Base-by-base conservation (phyloP, 75 land plant genomes). In the Selaginella tamariscina region DNA sequence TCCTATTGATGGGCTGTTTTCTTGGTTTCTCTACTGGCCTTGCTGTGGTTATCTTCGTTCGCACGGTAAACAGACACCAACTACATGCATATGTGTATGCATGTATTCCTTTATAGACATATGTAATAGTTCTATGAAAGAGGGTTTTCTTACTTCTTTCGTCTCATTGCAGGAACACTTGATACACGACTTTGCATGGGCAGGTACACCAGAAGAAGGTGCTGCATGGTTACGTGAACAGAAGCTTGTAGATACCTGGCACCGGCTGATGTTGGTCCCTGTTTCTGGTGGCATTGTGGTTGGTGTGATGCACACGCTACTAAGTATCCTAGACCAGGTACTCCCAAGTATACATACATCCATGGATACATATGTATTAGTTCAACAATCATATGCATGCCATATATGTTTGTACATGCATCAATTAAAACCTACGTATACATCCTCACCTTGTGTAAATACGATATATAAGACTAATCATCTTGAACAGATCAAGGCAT, bases 181-280 rank as follows among this genome's bases (percentile, higher is more conserved):
- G n/a, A 89, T 94, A 64, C 98, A 94, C 72, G 98, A 94, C 68
- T 90, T 87, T 85, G 91, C 91, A n/a, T 94, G 98, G 98, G 98
- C 98, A 62, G 98, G 98, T 29, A 94, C 98, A 5, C 98, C 98
- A 44, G 83, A 80, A 63, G 98, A 94, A 75, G 98, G 98, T 69
- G 98, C 98, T 71, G 91, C 98, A 60, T 94, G 98, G 98, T 82
- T 94, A 2, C 91, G 98, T 0, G 56, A 87, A 30, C 98, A 94
- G 67, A 89, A 84, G 39, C 79, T 94, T 24, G 81, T 82, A 29
- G 96, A 87, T 64, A 87, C 91, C 20, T 94, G 98, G 98, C 98
- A 94, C 49, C 73, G 98, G 30, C 89, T 94, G 54, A 67, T 94
- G 55, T 67, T 94, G 33, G 81, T 94, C 54, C 98, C 98, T 27